Evolutionary conservation across 768 basidiomycete genomes (phyloP).

Genomic region (Crepidotus variabilis): DNA sequence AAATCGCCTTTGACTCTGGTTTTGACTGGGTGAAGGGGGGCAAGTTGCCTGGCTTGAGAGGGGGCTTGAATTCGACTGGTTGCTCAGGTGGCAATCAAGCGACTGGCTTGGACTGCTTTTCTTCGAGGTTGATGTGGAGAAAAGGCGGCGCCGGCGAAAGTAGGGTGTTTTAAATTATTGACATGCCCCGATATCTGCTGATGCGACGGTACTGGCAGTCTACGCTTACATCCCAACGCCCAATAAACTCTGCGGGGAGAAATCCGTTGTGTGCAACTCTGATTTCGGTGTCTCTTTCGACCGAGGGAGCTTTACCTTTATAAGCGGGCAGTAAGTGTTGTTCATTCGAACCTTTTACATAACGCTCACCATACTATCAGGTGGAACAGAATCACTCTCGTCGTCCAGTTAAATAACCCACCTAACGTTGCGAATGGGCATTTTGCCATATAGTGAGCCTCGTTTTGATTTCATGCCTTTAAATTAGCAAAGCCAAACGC

Average conservation of each 20-base stretch:
- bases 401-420: constrained; percentile 77
- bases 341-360: constrained; percentile 3
- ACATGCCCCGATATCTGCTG: neutral
- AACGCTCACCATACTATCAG: constrained; percentile 23
- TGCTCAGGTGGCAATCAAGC: constrained; percentile 70
- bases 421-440: constrained; percentile 70
- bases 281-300: constrained; percentile 78
- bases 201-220: constrained; percentile 34
- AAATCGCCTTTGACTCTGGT: constrained; percentile 61
- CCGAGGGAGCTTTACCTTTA: constrained; percentile 63
- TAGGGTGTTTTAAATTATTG: constrained; percentile 29
- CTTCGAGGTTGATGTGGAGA: constrained; percentile 76
- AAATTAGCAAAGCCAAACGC: neutral
- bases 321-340: constrained; percentile 53
- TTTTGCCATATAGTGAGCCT: constrained; percentile 60
- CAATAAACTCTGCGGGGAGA: constrained; percentile 53
- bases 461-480: neutral
- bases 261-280: constrained; percentile 58
- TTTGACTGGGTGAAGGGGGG: constrained; percentile 76
- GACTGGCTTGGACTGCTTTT: constrained; percentile 68
- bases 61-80: constrained; percentile 56
- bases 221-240: constrained; percentile 77
- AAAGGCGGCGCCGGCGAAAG: constrained; percentile 63
- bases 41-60: constrained; percentile 74
- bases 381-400: constrained; percentile 70